These are phyloP conservation scores for Globisporangium nodosum DNA, from an alignment of 352 stramenopile species.

Conservation along the genomic window DNA sequence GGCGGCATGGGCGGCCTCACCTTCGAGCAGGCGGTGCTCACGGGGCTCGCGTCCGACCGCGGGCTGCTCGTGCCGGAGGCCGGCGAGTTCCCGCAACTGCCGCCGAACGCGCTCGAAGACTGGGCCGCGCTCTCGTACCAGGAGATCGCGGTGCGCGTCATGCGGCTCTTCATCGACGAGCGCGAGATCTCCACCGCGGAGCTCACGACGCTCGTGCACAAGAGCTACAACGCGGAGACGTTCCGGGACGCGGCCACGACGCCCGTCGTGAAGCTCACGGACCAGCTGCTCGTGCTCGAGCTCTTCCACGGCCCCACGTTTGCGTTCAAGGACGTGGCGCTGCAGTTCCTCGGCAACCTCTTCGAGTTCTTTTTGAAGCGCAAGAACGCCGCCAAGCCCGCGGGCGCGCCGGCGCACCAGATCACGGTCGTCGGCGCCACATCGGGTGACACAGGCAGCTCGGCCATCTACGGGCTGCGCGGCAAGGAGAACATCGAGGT, in stretches of 20 bases:
- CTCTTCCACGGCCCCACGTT: slow-evolving; percentile 99
- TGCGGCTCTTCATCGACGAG: slow-evolving; percentile 95
- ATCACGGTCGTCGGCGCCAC: slow-evolving; percentile 98
- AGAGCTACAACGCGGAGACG: slow-evolving; percentile 88
- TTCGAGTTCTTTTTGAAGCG: slow-evolving; percentile 98
- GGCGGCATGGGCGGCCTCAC: slow-evolving; percentile 72
- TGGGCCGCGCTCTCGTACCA: slow-evolving; percentile 92
- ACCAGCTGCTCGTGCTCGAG: slow-evolving; percentile 91
- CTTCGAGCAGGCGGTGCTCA: slow-evolving; percentile 87
- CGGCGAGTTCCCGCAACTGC: slow-evolving; percentile 75
- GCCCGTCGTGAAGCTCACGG: slow-evolving; percentile 89
- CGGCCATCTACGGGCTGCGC: slow-evolving; percentile 97
- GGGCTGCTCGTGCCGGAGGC: slow-evolving; percentile 78
- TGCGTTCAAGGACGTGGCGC: slow-evolving; percentile 99
- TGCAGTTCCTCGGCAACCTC: slow-evolving; percentile 99
- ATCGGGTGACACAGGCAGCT: slow-evolving; percentile 96
- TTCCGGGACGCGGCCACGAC: slow-evolving; percentile 94
- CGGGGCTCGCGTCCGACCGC: slow-evolving; percentile 75
- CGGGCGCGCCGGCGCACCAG: slow-evolving; percentile 48
- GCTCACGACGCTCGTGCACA: slow-evolving; percentile 88
- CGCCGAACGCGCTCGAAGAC: slow-evolving; percentile 52
- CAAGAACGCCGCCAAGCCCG: slow-evolving; percentile 69
- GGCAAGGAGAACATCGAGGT: slow-evolving; percentile 97
- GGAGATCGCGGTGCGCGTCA: slow-evolving; percentile 93
- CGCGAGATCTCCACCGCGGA: slow-evolving; percentile 91